Conservation (phyloP, 2,329 filamentous ascomycete genomes). For the Fusarium luffae region DNA sequence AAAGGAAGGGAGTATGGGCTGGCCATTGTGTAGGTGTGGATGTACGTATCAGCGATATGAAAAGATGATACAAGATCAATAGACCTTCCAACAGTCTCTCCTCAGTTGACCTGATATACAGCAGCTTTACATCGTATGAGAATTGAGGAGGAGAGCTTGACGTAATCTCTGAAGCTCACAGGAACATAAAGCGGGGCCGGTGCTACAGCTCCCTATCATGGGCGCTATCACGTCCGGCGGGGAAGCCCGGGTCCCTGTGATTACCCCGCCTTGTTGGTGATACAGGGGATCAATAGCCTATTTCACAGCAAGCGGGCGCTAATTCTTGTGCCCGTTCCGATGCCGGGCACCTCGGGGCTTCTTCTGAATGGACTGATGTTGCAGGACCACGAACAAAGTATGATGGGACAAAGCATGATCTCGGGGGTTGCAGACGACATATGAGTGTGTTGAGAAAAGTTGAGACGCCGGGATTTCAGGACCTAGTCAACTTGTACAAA, state of each 20-base stretch:
- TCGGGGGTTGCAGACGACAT: accelerated
- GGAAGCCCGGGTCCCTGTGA: neutral
- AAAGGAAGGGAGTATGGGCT: neutral
- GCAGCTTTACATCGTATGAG: neutral
- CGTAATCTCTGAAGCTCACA: neutral
- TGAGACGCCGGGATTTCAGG: no score
- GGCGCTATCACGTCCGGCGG: neutral
- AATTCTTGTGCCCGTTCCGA: neutral
- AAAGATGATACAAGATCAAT: neutral
- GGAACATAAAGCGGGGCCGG: neutral
- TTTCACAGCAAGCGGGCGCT: neutral
- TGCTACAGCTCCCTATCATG: neutral
- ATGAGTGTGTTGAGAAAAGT: no score
- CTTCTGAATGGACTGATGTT: neutral
- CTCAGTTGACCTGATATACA: neutral
- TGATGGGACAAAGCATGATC: no score
- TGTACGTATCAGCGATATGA: neutral
- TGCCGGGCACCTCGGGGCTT: neutral
- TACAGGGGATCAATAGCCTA: neutral
- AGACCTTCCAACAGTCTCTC: no score
- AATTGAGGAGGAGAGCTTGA: neutral
- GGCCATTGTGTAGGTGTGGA: neutral
- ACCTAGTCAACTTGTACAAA: no score
- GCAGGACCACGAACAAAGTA: neutral
- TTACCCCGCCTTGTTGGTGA: neutral